phyloP scores from a whole-genome alignment of 192 early-diverging fungal species.

The Backusella parvicylindrica region DNA sequence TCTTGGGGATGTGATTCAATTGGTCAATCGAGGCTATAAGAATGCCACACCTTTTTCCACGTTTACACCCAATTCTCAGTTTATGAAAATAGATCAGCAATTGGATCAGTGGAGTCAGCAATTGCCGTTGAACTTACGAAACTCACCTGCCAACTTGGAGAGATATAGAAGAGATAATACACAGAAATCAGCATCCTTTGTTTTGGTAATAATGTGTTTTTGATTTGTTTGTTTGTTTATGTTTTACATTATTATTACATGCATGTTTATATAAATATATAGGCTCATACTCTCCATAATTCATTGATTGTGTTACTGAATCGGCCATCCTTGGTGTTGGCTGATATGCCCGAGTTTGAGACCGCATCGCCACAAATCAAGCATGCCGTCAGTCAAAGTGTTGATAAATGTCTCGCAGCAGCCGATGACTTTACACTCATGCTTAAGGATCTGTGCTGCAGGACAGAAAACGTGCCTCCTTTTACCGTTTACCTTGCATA shows the following conservation, averaged over 20 bases:
- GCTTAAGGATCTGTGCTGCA: constrained; percentile 31
- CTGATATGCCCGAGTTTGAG: constrained; percentile 24
- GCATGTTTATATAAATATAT: not conserved
- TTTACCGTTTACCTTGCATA: constrained; percentile 46
- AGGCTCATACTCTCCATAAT: constrained; percentile 45
- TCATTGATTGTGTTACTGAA: constrained; percentile 46
- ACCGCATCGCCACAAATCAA: constrained; percentile 8
- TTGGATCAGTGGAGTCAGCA: constrained; percentile 36
- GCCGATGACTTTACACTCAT: constrained; percentile 41
- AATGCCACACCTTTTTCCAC: constrained; percentile 24
- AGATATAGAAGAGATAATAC: constrained; percentile 24
- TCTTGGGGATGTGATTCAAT: constrained; percentile 41
- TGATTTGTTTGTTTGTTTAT: not conserved
- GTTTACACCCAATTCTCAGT: constrained; percentile 40
- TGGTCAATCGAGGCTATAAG: constrained; percentile 41
- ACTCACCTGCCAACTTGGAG: constrained; percentile 37
- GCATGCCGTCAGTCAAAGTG: constrained; percentile 35
- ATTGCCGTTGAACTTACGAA: constrained; percentile 28
- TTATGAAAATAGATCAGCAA: constrained; percentile 33
- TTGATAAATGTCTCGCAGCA: constrained; percentile 35
- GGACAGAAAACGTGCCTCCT: constrained; percentile 31
- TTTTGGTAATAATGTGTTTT: not conserved
- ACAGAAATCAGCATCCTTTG: constrained; percentile 16
- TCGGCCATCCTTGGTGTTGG: constrained; percentile 38
- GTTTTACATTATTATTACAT: constrained; percentile 1